phyloP scores from a whole-genome alignment of 2,329 filamentous ascomycete species.

The Allantophomopsis lycopodina region DNA sequence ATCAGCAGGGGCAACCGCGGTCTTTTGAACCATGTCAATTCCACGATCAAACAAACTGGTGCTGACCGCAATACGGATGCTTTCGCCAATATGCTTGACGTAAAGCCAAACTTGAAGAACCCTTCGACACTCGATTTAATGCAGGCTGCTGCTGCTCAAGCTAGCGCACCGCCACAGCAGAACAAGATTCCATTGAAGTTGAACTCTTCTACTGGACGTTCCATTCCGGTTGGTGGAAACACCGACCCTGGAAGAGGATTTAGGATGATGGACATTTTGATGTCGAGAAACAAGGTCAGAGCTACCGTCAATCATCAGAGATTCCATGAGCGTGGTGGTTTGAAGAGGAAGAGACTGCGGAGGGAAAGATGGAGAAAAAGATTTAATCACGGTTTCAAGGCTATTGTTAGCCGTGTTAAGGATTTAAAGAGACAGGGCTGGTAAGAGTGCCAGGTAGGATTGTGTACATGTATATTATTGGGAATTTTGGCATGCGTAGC shows the following conservation, averaged over 20 bases:
- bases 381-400: slow-evolving; percentile 57
- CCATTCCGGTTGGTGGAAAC: slow-evolving; percentile 2
- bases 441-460: slow-evolving; percentile 27
- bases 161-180: slow-evolving; percentile 27
- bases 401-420: slow-evolving; percentile 47
- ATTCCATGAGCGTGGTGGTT: slow-evolving; percentile 61
- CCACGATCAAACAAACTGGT: neutral
- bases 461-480: slow-evolving; percentile 1
- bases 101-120: neutral
- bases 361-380: slow-evolving; percentile 54
- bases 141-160: neutral
- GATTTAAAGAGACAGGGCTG: slow-evolving; percentile 68
- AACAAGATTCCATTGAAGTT: slow-evolving; percentile 22
- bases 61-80: neutral
- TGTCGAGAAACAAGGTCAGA: slow-evolving; percentile 41
- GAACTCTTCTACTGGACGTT: slow-evolving; percentile 1
- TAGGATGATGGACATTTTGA: slow-evolving; percentile 23
- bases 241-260: slow-evolving; percentile 2
- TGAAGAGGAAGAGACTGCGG: slow-evolving; percentile 64
- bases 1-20: slow-evolving; percentile 1
- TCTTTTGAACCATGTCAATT: slow-evolving; percentile 2
- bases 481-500: too few species aligned
- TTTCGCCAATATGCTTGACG: slow-evolving; percentile 1
- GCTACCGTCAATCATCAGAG: slow-evolving; percentile 42
- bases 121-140: slow-evolving; percentile 1